Evolutionary conservation across 208 protist genomes (phyloP).

Genomic region (Leptomonas seymouri): DNA sequence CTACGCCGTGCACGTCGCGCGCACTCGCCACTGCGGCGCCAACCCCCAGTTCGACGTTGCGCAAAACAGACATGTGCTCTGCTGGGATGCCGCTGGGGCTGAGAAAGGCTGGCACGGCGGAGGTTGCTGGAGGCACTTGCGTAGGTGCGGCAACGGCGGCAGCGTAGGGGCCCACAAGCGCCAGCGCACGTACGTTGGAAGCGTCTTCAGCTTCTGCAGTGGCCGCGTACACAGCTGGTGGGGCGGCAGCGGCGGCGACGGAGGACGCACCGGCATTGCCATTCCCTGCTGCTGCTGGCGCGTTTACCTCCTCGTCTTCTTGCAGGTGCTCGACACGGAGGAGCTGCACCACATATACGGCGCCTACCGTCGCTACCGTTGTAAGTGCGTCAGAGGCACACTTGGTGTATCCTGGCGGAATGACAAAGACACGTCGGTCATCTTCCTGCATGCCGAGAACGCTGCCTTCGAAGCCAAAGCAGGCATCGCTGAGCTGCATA

Average conservation of each 20-base stretch:
- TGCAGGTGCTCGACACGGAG: conserved; percentile 48
- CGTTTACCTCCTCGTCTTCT: conserved; percentile 4
- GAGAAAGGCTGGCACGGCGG: conserved; percentile 25
- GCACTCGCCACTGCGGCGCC: conserved; percentile 42
- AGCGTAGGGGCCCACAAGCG: conserved; percentile 1
- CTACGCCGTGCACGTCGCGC: conserved; percentile 54
- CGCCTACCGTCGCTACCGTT: conserved; percentile 27
- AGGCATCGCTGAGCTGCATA: conserved; percentile 36
- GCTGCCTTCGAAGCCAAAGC: conserved; percentile 67
- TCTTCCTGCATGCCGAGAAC: conserved; percentile 68
- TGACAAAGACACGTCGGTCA: conserved; percentile 46
- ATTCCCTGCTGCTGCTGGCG: conserved; percentile 11
- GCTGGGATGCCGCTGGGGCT: conserved; percentile 46
- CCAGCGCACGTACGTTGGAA: conserved; percentile 8
- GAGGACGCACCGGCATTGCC: conserved; percentile 1
- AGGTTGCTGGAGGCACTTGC: neutral
- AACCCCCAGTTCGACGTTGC: conserved; percentile 62
- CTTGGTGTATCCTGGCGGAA: conserved; percentile 37
- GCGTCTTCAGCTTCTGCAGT: conserved; percentile 11
- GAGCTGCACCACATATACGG: conserved; percentile 62
- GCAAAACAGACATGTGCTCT: conserved; percentile 75
- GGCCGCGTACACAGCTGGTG: conserved; percentile 31
- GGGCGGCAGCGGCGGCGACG: neutral
- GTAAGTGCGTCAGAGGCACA: conserved; percentile 30
- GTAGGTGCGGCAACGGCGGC: neutral